Evolutionary conservation across 495 filamentous ascomycete genomes (phyloP), one percentile per base, ranked within the genome.

Genomic region (Bacidia gigantensis): DNA sequence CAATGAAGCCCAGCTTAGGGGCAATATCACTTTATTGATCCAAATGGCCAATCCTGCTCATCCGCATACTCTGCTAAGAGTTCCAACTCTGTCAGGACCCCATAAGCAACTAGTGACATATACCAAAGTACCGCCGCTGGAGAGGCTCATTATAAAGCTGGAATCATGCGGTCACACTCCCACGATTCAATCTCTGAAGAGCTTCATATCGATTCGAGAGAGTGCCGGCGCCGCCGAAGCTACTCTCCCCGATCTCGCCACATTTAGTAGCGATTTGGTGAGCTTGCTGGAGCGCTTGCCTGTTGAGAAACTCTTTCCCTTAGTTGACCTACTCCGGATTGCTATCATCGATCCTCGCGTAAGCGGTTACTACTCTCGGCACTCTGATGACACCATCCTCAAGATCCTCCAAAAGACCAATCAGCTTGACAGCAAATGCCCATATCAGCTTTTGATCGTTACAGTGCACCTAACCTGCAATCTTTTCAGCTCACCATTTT

Each of bases 321-420:
- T 89, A 2, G 74, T 93, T 35, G 92, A 96, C 59, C 75, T 98
- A 18, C 70, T 92, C 49, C 78, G 92, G 9, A 73, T 83, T 50
- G 76, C 83, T 9, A 77, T 93, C 42, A 71, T 84, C 3, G 90
- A 98, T 58, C 72, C 81, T 21, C 78, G 92, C n/a, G 71, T 95
- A n/a, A 85, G 84, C 58, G 82, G 85, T 52, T 92, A 79, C 66
- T 89, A 87, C 55, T 88, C 87, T 12, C 84, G 90, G 66, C 84
- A 95, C 60, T 29, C 66, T 23, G 64, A 69, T 29, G 81, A 84
- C 54, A 87, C 84, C 12, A 68, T 95, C 20, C 59, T 75, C 49
- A 68, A 79, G 10, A 59, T 95, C 3, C 67, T 97, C 26, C 60
- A 73, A 9, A 74, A 79, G 50, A 69, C 81, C 29, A 78, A 74